Evolutionary conservation across 2,329 filamentous ascomycete genomes (phyloP).

Genomic region (Talaromyces sp.): DNA sequence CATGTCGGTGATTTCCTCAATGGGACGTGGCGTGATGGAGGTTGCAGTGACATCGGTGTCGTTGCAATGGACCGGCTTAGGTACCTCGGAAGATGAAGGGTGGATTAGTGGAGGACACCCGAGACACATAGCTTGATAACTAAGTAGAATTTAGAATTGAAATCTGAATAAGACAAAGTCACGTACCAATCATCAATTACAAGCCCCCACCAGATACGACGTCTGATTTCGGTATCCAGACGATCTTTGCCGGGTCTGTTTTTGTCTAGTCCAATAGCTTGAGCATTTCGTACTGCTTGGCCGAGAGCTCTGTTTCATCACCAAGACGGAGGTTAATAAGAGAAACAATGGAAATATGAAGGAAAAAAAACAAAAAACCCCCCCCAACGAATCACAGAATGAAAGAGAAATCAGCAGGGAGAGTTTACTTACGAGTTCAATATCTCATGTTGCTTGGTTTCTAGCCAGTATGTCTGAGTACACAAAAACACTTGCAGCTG

Average conservation of each 20-base stretch:
- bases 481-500: constrained; percentile 30
- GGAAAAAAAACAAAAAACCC: no score
- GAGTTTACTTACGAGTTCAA: constrained; percentile 30
- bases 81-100: constrained; percentile 22
- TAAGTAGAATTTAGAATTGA: constrained; percentile 6
- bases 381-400: no score
- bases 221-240: constrained; percentile 24
- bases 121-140: constrained; percentile 28
- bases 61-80: constrained; percentile 26
- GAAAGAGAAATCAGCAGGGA: neutral
- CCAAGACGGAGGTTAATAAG: no score
- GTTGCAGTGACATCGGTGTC: constrained; percentile 25
- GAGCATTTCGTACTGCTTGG: constrained; percentile 26
- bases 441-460: constrained; percentile 30
- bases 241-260: constrained; percentile 19
- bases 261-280: constrained; percentile 25
- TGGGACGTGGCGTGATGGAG: constrained; percentile 18
- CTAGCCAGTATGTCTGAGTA: constrained; percentile 32
- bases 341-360: no score
- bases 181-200: constrained; percentile 25
- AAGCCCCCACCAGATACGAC: constrained; percentile 27
- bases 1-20: constrained; percentile 24
- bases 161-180: neutral
- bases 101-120: constrained; percentile 26
- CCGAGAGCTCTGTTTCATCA: constrained; percentile 21